Evolutionary conservation across 1,139 yeast genomes (phyloP).

Genomic region (Yarrowia galli): DNA sequence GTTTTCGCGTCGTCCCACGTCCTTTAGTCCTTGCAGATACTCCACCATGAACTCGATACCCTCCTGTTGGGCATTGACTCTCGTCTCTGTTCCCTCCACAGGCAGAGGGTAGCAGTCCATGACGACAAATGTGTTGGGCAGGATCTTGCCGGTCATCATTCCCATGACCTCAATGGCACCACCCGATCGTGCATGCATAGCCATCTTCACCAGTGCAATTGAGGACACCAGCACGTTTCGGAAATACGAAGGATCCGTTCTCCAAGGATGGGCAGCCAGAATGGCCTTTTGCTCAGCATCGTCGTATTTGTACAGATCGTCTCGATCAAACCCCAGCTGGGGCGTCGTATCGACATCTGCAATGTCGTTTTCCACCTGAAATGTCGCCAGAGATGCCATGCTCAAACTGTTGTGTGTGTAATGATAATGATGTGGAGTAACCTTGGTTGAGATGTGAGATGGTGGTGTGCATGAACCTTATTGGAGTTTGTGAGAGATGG

Average conservation of each 20-base stretch:
- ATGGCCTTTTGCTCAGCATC: slow-evolving; percentile 47
- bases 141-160: slow-evolving; percentile 81
- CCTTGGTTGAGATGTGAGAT: neutral
- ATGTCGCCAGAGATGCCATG: slow-evolving; percentile 47
- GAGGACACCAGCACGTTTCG: slow-evolving; percentile 72
- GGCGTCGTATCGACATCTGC: slow-evolving; percentile 43
- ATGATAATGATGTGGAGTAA: neutral
- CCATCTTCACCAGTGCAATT: slow-evolving; percentile 78
- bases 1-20: slow-evolving; percentile 61
- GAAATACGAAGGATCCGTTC: slow-evolving; percentile 64
- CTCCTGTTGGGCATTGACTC: slow-evolving; percentile 93
- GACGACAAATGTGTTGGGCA: slow-evolving; percentile 66
- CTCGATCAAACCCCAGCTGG: slow-evolving; percentile 41
- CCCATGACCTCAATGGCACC: slow-evolving; percentile 97
- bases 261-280: slow-evolving; percentile 56
- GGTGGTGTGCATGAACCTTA: neutral
- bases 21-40: slow-evolving; percentile 68
- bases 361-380: slow-evolving; percentile 50
- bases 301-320: slow-evolving; percentile 48
- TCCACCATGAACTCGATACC: slow-evolving; percentile 95
- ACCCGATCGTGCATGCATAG: slow-evolving; percentile 82
- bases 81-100: slow-evolving; percentile 93
- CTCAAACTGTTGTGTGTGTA: neutral
- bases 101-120: slow-evolving; percentile 88
- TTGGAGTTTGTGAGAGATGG: neutral